A percentile compares a stretch with the other conserved stretches of the same genome.
Conservation (phyloP, 306 rosid genomes). For the Datisca glomerata region DNA sequence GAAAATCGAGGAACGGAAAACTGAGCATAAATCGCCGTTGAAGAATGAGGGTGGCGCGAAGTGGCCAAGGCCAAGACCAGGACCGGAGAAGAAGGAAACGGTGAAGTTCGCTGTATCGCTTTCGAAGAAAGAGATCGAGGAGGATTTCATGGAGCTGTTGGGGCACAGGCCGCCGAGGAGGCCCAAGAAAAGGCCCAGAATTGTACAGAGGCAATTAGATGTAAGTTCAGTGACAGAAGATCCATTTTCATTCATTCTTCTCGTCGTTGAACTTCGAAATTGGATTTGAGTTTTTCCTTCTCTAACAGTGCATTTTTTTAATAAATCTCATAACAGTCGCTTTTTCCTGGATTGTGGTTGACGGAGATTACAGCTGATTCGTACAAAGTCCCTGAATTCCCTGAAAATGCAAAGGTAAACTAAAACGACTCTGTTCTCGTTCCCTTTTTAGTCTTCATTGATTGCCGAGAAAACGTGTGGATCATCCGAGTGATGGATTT, state of each 20-base stretch:
- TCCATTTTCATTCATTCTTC: slow-evolving; percentile 1
- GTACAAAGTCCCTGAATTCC: slow-evolving; percentile 51
- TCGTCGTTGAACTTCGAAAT: not conserved
- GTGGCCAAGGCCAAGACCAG: slow-evolving; percentile 32
- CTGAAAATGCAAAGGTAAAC: slow-evolving; percentile 55
- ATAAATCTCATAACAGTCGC: slow-evolving; percentile 27
- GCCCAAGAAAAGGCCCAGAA: slow-evolving; percentile 51
- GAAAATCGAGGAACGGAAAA: slow-evolving; percentile 49
- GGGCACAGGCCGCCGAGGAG: slow-evolving; percentile 52
- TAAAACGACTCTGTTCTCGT: not conserved
- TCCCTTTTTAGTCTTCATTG: not conserved
- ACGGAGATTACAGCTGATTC: slow-evolving; percentile 53
- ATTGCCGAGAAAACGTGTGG: not conserved
- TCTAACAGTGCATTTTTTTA: too few relatives aligned
- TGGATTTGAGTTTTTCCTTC: too few relatives aligned
- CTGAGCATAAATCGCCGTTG: slow-evolving; percentile 27
- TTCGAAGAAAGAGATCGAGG: slow-evolving; percentile 52
- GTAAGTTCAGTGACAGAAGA: slow-evolving; percentile 24
- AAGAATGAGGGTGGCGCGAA: slow-evolving; percentile 30
- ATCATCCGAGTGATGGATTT: not conserved
- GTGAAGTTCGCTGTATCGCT: slow-evolving; percentile 35
- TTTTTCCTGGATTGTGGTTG: slow-evolving; percentile 69
- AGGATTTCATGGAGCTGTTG: slow-evolving; percentile 49
- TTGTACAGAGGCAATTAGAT: slow-evolving; percentile 54
- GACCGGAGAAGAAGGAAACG: slow-evolving; percentile 31